Evolutionary conservation across 495 filamentous ascomycete genomes (phyloP), one percentile per base, ranked within the genome.

Genomic region (Achaetomiella virescens): DNA sequence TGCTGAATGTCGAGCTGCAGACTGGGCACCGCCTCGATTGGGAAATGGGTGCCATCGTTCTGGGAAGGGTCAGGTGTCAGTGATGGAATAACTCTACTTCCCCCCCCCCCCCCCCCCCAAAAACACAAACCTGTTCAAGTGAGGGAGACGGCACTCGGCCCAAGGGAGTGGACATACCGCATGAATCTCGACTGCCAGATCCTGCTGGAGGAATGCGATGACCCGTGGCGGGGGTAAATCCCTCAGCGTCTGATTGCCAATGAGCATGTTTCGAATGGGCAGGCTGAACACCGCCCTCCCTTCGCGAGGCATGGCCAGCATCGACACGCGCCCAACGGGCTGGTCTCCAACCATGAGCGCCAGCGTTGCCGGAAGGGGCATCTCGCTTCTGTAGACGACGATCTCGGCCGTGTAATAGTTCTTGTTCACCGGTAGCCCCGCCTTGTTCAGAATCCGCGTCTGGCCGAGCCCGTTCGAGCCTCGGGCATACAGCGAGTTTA

Each of bases 401-500:
- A 75, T 42, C 18, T 68, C 58, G 2, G 66, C 63, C 12, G 65
- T 65, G 59, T 71, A 73, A 52, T 72, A 65, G n/a, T 45, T 6
- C 50, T 9, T 48, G 18, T 12, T 24, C 31, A 33, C 33, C 5
- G 33, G 6, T 9, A 4, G 21, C 8, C 36, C 17, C 35, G 11
- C 15, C 47, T 21, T 44, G 5, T 11, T 45, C 18, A 33, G 17
- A 10, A 36, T 14, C 18, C 21, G 12, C 48, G 14, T 37, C 55
- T 7, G 42, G 12, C 38, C 18, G n/a, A 25, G 2, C 15, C 42
- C 22, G 25, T 18, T 37, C 22, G 18, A 36, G 10, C 25, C 12
- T 35, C 47, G 18, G 15, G 62, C 61, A 52, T 76, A 78, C 21
- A 73, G 48, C 12, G 22, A 49, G 49, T 75, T 72, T 0, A 77